phyloP scores from a whole-genome alignment of 1,284 basidiomycete species.

The Polyporus tsugae region DNA sequence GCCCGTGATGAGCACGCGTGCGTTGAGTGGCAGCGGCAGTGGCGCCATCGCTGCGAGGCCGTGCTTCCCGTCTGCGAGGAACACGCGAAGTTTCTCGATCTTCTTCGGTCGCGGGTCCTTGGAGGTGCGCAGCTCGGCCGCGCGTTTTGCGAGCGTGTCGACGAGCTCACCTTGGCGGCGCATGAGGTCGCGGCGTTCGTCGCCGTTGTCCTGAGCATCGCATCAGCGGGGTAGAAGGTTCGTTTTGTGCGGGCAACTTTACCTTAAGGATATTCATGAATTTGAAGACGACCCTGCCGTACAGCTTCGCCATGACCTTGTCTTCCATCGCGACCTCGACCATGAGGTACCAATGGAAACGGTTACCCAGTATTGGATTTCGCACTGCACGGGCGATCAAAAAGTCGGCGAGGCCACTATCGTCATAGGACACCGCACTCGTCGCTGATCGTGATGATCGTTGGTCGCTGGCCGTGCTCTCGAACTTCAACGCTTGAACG shows the following conservation, averaged over 20 bases:
- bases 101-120: constrained; percentile 97
- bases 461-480: constrained; percentile 79
- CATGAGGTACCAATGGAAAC: constrained; percentile 97
- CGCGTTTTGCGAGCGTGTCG: constrained; percentile 82
- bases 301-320: constrained; percentile 89
- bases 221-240: constrained; percentile 51
- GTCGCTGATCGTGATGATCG: constrained; percentile 29
- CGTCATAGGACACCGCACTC: constrained; percentile 74
- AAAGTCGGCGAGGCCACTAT: constrained; percentile 90
- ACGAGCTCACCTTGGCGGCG: constrained; percentile 89
- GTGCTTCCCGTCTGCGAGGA: constrained; percentile 88
- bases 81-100: constrained; percentile 91
- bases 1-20: constrained; percentile 82
- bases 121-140: constrained; percentile 86
- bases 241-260: not conserved
- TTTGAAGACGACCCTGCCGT: constrained; percentile 86
- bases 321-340: constrained; percentile 89
- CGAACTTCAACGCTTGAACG: constrained; percentile 97
- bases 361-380: constrained; percentile 89
- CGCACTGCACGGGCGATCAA: constrained; percentile 86
- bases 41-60: constrained; percentile 79
- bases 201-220: constrained; percentile 60
- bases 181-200: constrained; percentile 83
- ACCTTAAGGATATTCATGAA: constrained; percentile 92
- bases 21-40: constrained; percentile 90